Percentiles rank a stretch among this genome's conserved stretches.
These are phyloP conservation scores for Paramecium primaurelia DNA, from an alignment of 73 alveolate genomes.

Conservation along the genomic window DNA sequence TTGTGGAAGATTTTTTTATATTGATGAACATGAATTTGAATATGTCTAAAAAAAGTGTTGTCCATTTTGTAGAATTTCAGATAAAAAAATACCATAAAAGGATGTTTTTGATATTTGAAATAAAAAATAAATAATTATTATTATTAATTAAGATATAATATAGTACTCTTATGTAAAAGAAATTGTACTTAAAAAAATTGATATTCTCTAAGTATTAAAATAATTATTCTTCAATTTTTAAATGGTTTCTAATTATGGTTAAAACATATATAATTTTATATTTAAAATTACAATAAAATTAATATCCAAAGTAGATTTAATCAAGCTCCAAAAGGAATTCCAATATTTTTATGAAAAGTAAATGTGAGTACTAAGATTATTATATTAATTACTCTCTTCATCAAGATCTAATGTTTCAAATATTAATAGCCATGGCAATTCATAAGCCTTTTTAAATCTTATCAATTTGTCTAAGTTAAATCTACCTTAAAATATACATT, in stretches of 20 bases:
- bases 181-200: no score
- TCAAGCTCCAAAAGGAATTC: not conserved
- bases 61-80: constrained; percentile 6
- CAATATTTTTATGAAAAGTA: not conserved
- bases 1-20: not conserved
- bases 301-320: not conserved
- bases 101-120: not conserved
- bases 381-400: not conserved
- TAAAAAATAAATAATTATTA: not conserved
- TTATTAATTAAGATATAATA: not conserved
- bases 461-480: not conserved
- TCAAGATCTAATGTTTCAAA: not conserved
- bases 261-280: not conserved
- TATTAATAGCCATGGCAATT: not conserved
- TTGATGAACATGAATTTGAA: constrained; percentile 4
- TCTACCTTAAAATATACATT: not conserved
- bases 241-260: no score
- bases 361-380: not conserved
- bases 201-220: not conserved
- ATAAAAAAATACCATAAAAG: not conserved
- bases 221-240: not conserved
- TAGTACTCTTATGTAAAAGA: not conserved
- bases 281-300: not conserved
- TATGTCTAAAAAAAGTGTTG: not conserved
- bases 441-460: not conserved